Percentiles rank a stretch among this genome's conserved stretches.
phyloP scores from a whole-genome alignment of 257 asterid genomes.

The Orobanche coerulescens region DNA sequence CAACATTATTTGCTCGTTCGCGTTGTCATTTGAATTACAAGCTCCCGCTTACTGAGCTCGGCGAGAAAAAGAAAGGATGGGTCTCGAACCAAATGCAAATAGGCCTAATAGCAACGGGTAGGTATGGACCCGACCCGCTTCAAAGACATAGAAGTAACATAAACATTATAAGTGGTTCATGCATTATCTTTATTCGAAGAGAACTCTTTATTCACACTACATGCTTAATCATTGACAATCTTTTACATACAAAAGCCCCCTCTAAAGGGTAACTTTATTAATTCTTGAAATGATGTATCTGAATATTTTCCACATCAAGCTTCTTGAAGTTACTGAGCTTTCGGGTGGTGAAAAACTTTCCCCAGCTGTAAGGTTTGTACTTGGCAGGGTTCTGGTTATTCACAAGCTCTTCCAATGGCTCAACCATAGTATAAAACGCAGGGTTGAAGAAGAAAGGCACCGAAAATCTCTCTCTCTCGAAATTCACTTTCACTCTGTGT shows the following conservation, averaged over 20 bases:
- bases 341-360: conserved; percentile 29
- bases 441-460: conserved; percentile 42
- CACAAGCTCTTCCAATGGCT: conserved; percentile 42
- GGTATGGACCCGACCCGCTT: too few species aligned
- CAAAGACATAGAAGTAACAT: too few species aligned
- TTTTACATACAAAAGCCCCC: background rate
- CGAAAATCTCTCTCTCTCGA: conserved; percentile 43
- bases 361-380: conserved; percentile 40
- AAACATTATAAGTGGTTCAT: too few species aligned
- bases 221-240: background rate
- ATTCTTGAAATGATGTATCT: conserved; percentile 43
- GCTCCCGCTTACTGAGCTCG: too few species aligned
- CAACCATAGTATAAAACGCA: conserved; percentile 28
- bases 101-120: too few species aligned
- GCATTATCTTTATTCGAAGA: background rate
- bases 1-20: too few species aligned
- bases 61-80: too few species aligned
- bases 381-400: conserved; percentile 29
- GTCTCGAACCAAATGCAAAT: too few species aligned
- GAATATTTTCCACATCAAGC: conserved; percentile 41
- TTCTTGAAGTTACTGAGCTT: conserved; percentile 45
- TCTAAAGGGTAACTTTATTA: background rate
- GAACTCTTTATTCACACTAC: conserved; percentile 18
- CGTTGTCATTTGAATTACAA: too few species aligned
- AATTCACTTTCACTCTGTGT: conserved; percentile 51